These are phyloP conservation scores for Nannizzia gypsea DNA, from an alignment of 2,329 filamentous ascomycete species.

Conservation along the genomic window DNA sequence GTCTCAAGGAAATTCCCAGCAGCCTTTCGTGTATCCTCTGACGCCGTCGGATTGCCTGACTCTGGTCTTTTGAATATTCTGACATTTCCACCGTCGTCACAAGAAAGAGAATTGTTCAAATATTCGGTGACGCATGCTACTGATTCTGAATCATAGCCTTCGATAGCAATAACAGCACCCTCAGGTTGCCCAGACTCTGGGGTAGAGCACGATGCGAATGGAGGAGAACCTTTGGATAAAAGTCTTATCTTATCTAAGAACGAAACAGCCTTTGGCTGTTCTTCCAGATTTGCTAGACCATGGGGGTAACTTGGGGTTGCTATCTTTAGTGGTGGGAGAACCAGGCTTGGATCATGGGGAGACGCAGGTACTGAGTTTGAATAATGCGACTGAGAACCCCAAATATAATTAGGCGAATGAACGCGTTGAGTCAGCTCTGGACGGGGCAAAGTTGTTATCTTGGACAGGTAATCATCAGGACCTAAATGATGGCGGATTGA, in stretches of 20 bases:
- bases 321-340: constrained; percentile 44
- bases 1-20: constrained; percentile 51
- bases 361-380: constrained; percentile 17
- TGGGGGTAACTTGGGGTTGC: constrained; percentile 18
- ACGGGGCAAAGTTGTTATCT: constrained; percentile 34
- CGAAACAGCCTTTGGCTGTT: constrained; percentile 63
- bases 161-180: constrained; percentile 70
- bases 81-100: constrained; percentile 41
- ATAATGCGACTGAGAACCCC: constrained; percentile 46
- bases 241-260: constrained; percentile 66
- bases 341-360: constrained; percentile 39
- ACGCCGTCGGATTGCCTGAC: constrained; percentile 14
- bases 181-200: constrained; percentile 19
- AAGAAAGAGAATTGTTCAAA: constrained; percentile 44
- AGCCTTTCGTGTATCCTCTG: constrained; percentile 34
- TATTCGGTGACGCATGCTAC: constrained; percentile 55
- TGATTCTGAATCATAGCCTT: constrained; percentile 57
- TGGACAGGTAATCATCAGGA: constrained; percentile 28
- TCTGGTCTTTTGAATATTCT: constrained; percentile 39
- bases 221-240: constrained; percentile 62
- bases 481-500: constrained; percentile 30
- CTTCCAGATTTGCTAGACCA: constrained; percentile 44
- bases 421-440: constrained; percentile 22
- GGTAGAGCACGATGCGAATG: constrained; percentile 33
- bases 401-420: constrained; percentile 25